phyloP scores from a whole-genome alignment of 306 rosid genomes.

The Heteromeles arbutifolia region DNA sequence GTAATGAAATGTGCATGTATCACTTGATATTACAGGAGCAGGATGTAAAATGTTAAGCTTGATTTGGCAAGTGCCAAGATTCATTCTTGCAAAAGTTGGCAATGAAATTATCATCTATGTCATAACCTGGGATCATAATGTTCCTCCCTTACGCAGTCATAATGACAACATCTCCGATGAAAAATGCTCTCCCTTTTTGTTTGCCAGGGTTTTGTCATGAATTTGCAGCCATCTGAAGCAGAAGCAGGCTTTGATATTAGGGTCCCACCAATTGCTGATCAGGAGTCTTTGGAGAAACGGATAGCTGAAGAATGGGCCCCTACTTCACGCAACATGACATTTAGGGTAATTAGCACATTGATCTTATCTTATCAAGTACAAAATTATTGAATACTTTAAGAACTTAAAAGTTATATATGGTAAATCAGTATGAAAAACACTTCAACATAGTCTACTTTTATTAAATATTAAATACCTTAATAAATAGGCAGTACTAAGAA shows the following conservation, averaged over 20 bases:
- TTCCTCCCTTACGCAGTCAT: not conserved
- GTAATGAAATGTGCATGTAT: not conserved
- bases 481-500: not conserved
- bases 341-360: conserved; percentile 32
- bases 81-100: not conserved
- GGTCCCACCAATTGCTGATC: conserved; percentile 72
- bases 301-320: conserved; percentile 34
- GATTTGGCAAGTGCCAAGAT: not conserved
- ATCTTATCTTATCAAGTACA: not conserved
- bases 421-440: not conserved
- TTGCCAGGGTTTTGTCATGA: conserved; percentile 93
- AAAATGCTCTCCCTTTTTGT: conserved; percentile 5
- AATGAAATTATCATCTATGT: not conserved
- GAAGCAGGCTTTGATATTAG: conserved; percentile 94
- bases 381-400: not conserved
- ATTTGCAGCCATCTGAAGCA: conserved; percentile 97
- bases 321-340: conserved; percentile 68
- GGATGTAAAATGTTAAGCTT: not conserved
- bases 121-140: not conserved
- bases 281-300: conserved; percentile 22
- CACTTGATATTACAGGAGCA: not conserved
- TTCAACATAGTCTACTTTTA: not conserved
- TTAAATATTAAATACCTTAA: not conserved
- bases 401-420: not conserved
- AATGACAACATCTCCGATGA: not conserved